phyloP scores from a whole-genome alignment of 2,329 filamentous ascomycete genomes.

The Hansfordia pulvinata region DNA sequence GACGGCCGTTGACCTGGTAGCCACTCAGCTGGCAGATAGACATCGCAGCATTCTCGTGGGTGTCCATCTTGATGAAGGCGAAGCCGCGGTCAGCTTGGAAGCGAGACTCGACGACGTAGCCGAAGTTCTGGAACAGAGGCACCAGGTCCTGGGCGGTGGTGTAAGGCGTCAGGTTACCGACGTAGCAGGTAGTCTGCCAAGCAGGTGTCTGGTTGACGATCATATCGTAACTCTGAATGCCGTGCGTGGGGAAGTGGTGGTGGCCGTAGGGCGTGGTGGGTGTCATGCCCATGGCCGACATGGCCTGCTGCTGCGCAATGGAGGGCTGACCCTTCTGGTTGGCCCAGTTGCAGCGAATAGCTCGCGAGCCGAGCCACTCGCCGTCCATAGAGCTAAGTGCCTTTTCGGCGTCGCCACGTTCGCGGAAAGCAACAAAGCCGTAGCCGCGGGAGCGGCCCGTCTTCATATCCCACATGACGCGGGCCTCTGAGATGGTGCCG shows the following conservation, averaged over 20 bases:
- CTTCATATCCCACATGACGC: constrained; percentile 99
- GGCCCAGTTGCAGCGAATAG: constrained; percentile 98
- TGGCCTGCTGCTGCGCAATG: constrained; percentile 92
- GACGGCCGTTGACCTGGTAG: constrained; percentile 94
- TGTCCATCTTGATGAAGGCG: constrained; percentile 98
- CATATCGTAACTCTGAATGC: constrained; percentile 95
- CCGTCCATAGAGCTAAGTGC: constrained; percentile 96
- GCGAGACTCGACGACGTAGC: constrained; percentile 90
- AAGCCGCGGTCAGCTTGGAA: constrained; percentile 98
- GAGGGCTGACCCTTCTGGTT: constrained; percentile 99
- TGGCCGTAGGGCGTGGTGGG: constrained; percentile 93
- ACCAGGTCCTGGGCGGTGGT: constrained; percentile 93
- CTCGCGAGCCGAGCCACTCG: constrained; percentile 95
- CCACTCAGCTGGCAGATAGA: constrained; percentile 96
- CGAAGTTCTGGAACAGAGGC: constrained; percentile 98
- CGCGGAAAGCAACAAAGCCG: constrained; percentile 94
- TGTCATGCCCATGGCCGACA: constrained; percentile 96
- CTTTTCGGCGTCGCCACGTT: constrained; percentile 87
- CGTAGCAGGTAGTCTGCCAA: constrained; percentile 98
- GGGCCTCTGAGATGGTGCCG: constrained; percentile 88
- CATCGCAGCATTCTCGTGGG: constrained; percentile 95
- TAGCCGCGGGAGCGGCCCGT: constrained; percentile 95
- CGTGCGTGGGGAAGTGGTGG: constrained; percentile 95
- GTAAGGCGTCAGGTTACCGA: constrained; percentile 94
- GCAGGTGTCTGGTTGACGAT: constrained; percentile 86